A percentile compares a stretch with the other conserved stretches of the same genome.
Conservation (phyloP, 2,329 filamentous ascomycete species). For the Aureobasidium sp. region DNA sequence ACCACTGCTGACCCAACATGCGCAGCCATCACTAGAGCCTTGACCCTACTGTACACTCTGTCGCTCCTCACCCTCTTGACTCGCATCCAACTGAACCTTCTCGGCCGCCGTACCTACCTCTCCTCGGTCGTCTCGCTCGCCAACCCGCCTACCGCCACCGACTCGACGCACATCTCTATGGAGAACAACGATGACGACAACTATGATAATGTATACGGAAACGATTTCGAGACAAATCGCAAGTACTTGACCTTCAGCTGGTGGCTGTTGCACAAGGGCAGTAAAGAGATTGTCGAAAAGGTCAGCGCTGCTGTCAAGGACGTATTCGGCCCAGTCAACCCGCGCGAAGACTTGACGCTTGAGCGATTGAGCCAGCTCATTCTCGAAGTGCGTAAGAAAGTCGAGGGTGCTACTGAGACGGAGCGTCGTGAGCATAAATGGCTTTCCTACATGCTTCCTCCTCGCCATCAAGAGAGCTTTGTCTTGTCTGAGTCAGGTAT, state of each 20-base stretch:
- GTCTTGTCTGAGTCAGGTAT: slow-evolving; percentile 85
- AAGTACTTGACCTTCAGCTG: slow-evolving; percentile 95
- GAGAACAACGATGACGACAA: slow-evolving; percentile 92
- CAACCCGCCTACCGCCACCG: slow-evolving; percentile 54
- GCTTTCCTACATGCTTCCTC: slow-evolving; percentile 78
- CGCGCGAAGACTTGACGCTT: slow-evolving; percentile 78
- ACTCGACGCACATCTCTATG: slow-evolving; percentile 71
- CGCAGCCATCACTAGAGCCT: slow-evolving; percentile 78
- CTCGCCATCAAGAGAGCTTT: slow-evolving; percentile 67
- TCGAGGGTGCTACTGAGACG: slow-evolving; percentile 67
- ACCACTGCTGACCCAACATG: slow-evolving; percentile 18
- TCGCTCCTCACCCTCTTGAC: slow-evolving; percentile 86
- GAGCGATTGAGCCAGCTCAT: slow-evolving; percentile 73
- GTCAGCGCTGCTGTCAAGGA: slow-evolving; percentile 83
- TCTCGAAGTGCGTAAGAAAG: slow-evolving; percentile 71
- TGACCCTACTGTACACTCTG: slow-evolving; percentile 87
- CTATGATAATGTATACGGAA: slow-evolving; percentile 72
- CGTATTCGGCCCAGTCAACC: slow-evolving; percentile 82
- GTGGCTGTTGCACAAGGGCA: slow-evolving; percentile 92
- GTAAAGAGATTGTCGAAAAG: slow-evolving; percentile 71
- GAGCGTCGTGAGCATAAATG: slow-evolving; percentile 62
- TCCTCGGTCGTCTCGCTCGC: slow-evolving; percentile 91
- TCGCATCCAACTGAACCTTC: slow-evolving; percentile 90
- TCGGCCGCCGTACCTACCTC: slow-evolving; percentile 89
- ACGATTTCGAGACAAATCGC: slow-evolving; percentile 92